Percentiles rank a stretch among this genome's conserved stretches.
Evolutionary conservation across 2,329 filamentous ascomycete genomes (phyloP).

Genomic region (Neocucurbitaria cava): DNA sequence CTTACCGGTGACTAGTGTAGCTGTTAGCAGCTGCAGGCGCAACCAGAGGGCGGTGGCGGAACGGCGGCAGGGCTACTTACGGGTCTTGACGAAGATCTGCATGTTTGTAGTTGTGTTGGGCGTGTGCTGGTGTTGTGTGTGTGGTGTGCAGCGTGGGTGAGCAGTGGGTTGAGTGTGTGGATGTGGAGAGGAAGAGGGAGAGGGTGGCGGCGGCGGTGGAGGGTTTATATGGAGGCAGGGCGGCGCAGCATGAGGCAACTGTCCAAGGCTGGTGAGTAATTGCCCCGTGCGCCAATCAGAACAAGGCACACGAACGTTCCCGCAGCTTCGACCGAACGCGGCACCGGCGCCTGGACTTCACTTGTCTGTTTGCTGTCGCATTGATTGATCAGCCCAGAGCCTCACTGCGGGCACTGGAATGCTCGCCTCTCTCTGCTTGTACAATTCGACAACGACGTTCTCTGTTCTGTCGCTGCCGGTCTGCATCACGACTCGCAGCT

Average conservation of each 20-base stretch:
- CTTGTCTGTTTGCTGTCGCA: not conserved
- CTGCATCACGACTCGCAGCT: not conserved
- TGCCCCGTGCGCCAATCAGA: slow-evolving; percentile 42
- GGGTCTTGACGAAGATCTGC: slow-evolving; percentile 99
- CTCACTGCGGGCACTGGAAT: not conserved
- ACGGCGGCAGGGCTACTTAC: slow-evolving; percentile 62
- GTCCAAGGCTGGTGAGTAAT: slow-evolving; percentile 28
- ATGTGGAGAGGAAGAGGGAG: slow-evolving; percentile 27
- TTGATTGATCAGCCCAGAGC: not conserved
- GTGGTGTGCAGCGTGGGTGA: slow-evolving; percentile 10
- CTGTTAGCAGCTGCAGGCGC: slow-evolving; percentile 42
- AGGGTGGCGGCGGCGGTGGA: slow-evolving; percentile 17
- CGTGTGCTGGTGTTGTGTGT: slow-evolving; percentile 10
- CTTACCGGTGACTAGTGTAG: slow-evolving; percentile 66
- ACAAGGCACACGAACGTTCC: slow-evolving; percentile 41
- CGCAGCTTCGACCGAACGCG: slow-evolving; percentile 34
- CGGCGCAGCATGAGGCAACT: slow-evolving; percentile 37
- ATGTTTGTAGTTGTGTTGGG: slow-evolving; percentile 56
- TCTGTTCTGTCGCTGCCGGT: not conserved
- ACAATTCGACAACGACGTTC: not conserved
- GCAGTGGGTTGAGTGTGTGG: slow-evolving; percentile 12
- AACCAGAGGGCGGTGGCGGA: slow-evolving; percentile 7
- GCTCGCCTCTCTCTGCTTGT: not conserved
- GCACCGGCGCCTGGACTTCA: not conserved
- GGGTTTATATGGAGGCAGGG: slow-evolving; percentile 42